Evolutionary conservation across 2,329 filamentous ascomycete genomes (phyloP), one percentile per base, ranked within the genome.

Genomic region (Biscogniauxia marginata): DNA sequence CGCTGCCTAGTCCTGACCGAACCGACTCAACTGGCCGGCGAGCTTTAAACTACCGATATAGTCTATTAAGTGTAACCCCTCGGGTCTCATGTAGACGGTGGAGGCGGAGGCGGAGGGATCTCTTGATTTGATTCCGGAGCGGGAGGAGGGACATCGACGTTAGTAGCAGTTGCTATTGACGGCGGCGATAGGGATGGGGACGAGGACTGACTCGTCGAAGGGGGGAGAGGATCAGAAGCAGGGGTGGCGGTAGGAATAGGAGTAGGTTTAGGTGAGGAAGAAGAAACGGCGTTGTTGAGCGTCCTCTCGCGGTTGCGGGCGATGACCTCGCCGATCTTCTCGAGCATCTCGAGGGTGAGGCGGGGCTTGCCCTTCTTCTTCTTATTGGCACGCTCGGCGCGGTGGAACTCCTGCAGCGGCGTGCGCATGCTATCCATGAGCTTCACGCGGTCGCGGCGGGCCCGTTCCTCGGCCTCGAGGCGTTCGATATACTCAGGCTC

Each of bases 401-500:
- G 77, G 72, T 85, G 83, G 67, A 82, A 78, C 73, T 86, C 84
- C 65, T 85, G 78, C 56, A 85, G 70, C 25, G 84, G 84, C 24
- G 83, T 84, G 66, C 71, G 69, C 69, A 71, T 73, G 63, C 63
- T 69, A n/a, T 73, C 70, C 63, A 69, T 67, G 67, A 72, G 72
- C 55, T 68, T 72, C 67, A 49, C 65, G 52, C 71, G 73, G 65
- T 76, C 74, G 69, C 78, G 75, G 71, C 74, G 72, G 59, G 71
- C 75, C 23, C 67, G 70, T 46, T 84, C 86, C 70, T 87, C 81
- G 57, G 78, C 75, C 71, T 84, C 78, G 78, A 87, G 88, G 74
- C 79, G 75, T 63, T 78, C 78, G 52, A 93, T 73, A 70, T 88
- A 96, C 71, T 88, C 88, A 47, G 83, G 77, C 61, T 92, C 89